phyloP scores from a whole-genome alignment of 192 early-diverging fungal species.

The Chytriomyces sp. region DNA sequence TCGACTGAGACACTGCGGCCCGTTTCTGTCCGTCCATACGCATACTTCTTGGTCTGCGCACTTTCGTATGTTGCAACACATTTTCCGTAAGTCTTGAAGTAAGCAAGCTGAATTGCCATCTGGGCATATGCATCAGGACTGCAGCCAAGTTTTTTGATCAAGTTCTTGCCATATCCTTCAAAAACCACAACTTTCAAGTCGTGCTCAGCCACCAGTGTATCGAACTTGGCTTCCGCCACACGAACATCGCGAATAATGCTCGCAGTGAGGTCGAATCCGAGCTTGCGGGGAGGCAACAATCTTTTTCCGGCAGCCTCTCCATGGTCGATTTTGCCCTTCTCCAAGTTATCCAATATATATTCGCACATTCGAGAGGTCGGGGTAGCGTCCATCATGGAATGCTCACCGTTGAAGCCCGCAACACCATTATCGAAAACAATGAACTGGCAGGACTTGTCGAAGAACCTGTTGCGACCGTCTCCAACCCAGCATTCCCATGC shows the following conservation, averaged over 20 bases:
- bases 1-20: constrained; percentile 82
- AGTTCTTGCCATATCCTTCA: constrained; percentile 88
- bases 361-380: constrained; percentile 88
- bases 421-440: constrained; percentile 97
- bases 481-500: constrained; percentile 93
- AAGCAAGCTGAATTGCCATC: constrained; percentile 96
- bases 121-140: constrained; percentile 63
- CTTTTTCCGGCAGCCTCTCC: constrained; percentile 53
- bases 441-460: constrained; percentile 95
- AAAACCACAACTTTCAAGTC: constrained; percentile 83
- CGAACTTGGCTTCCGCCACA: constrained; percentile 77
- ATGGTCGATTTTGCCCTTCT: constrained; percentile 72
- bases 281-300: constrained; percentile 67
- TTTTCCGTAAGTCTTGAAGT: constrained; percentile 84
- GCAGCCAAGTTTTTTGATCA: constrained; percentile 75
- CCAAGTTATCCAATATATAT: constrained; percentile 66
- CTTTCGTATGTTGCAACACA: constrained; percentile 89
- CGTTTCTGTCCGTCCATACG: constrained; percentile 93
- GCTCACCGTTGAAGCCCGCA: constrained; percentile 92
- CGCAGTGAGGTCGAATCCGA: constrained; percentile 74
- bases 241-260: constrained; percentile 62
- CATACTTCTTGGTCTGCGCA: constrained; percentile 89
- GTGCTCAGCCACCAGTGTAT: constrained; percentile 75
- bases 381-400: constrained; percentile 92
- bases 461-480: constrained; percentile 95